Percentiles rank a stretch among this genome's conserved stretches.
These are phyloP conservation scores for Salix udensis DNA, from an alignment of 345 rosid species.

Conservation along the genomic window DNA sequence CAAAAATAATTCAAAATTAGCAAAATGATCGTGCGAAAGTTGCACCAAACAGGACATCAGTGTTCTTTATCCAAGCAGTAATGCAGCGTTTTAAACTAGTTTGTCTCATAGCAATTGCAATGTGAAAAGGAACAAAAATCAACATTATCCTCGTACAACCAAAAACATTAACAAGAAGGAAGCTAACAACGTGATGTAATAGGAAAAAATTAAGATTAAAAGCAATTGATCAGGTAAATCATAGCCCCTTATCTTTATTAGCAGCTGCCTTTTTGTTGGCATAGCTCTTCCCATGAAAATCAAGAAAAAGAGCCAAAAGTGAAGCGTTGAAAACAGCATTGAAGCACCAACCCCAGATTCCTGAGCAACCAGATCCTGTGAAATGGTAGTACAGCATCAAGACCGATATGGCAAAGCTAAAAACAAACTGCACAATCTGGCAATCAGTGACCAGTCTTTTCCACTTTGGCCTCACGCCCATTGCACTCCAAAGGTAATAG, in stretches of 20 bases:
- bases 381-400: slow-evolving; percentile 45
- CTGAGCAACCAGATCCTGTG: slow-evolving; percentile 49
- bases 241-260: neutral
- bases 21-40: no score
- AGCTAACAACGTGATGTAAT: no score
- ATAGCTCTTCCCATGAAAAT: slow-evolving; percentile 50
- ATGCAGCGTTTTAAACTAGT: no score
- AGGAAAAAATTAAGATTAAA: no score
- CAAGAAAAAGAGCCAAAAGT: slow-evolving; percentile 45
- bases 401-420: slow-evolving; percentile 38
- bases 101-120: no score
- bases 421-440: slow-evolving; percentile 58
- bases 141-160: no score
- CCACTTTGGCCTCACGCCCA: slow-evolving; percentile 61
- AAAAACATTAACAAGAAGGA: no score
- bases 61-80: no score
- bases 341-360: slow-evolving; percentile 56
- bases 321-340: slow-evolving; percentile 46
- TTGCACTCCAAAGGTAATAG: slow-evolving; percentile 43
- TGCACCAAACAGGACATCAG: no score
- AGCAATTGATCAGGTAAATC: neutral
- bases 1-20: no score
- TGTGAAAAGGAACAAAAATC: no score
- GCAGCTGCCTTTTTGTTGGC: slow-evolving; percentile 5
- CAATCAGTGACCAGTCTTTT: slow-evolving; percentile 55